A percentile compares a stretch with the other conserved stretches of the same genome.
Conservation (phyloP, 2,329 filamentous ascomycete genomes). For the Podosphaera fusca region DNA sequence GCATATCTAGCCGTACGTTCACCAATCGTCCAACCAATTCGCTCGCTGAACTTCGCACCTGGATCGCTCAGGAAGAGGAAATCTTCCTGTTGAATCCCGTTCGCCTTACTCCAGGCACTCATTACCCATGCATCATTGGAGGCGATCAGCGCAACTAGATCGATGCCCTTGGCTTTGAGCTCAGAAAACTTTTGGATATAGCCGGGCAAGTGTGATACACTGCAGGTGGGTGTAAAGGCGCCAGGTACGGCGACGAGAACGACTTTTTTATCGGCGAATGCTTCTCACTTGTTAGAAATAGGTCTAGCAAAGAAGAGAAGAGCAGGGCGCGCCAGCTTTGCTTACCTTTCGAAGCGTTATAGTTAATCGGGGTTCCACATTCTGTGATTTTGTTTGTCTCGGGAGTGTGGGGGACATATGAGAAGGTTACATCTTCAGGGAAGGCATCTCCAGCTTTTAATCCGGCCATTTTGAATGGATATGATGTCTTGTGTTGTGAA, state of each 20-base stretch:
- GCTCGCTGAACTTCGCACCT: slow-evolving; percentile 39
- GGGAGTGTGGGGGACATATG: slow-evolving; percentile 54
- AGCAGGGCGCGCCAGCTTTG: neutral
- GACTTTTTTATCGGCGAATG: slow-evolving; percentile 48
- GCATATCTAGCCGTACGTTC: neutral
- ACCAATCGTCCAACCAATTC: slow-evolving; percentile 31
- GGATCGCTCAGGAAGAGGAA: slow-evolving; percentile 45
- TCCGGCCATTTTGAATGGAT: slow-evolving; percentile 6
- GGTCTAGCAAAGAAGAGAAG: neutral
- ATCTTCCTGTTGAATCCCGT: slow-evolving; percentile 36
- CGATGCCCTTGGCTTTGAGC: slow-evolving; percentile 42
- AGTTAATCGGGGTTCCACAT: slow-evolving; percentile 58
- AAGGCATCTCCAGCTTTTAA: slow-evolving; percentile 54
- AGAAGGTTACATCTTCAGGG: slow-evolving; percentile 61
- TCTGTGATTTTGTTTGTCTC: slow-evolving; percentile 45
- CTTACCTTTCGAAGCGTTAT: slow-evolving; percentile 52
- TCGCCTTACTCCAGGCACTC: slow-evolving; percentile 51
- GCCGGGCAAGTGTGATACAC: slow-evolving; percentile 41
- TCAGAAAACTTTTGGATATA: slow-evolving; percentile 39
- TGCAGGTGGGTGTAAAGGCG: slow-evolving; percentile 49
- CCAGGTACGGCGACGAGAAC: slow-evolving; percentile 46
- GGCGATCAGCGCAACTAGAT: slow-evolving; percentile 42
- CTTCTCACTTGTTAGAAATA: slow-evolving; percentile 10
- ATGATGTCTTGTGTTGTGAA: no score
- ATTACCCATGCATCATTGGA: slow-evolving; percentile 50